phyloP scores from a whole-genome alignment of 78 protist species.

The Isochrysis galbana region DNA sequence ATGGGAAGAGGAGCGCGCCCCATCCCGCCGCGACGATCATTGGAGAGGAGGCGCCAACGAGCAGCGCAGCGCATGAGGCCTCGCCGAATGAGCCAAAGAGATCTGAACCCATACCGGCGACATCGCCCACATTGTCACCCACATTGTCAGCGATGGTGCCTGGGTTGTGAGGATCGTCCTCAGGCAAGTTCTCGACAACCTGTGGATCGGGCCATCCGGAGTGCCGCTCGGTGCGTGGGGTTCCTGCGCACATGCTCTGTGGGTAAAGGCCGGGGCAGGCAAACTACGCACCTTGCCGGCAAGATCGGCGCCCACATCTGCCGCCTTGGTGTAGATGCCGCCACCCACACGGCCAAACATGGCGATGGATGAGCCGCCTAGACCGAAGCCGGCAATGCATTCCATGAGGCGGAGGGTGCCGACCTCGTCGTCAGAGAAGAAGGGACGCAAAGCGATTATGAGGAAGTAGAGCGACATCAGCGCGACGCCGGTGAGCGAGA shows the following conservation, averaged over 20 bases:
- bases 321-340: constrained; percentile 72
- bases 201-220: too few relatives aligned
- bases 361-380: constrained; percentile 77
- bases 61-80: constrained; percentile 63
- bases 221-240: too few relatives aligned
- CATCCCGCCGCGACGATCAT: constrained; percentile 20
- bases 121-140: constrained; percentile 84
- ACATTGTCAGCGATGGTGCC: constrained; percentile 78
- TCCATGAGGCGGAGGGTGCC: constrained; percentile 36
- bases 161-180: constrained; percentile 78
- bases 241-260: too few relatives aligned
- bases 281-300: constrained; percentile 75
- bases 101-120: constrained; percentile 83
- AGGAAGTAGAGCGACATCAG: neutral
- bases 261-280: too few relatives aligned
- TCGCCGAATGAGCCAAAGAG: constrained; percentile 75
- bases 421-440: neutral
- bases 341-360: constrained; percentile 81
- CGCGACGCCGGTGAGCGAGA: constrained; percentile 44
- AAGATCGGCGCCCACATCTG: constrained; percentile 78
- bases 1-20: constrained; percentile 54
- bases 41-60: constrained; percentile 41
- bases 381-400: constrained; percentile 71
- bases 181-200: constrained; percentile 53
- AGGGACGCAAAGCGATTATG: neutral